Conservation (phyloP, 2,329 filamentous ascomycete species). For the Chaetothyriales sp. region DNA sequence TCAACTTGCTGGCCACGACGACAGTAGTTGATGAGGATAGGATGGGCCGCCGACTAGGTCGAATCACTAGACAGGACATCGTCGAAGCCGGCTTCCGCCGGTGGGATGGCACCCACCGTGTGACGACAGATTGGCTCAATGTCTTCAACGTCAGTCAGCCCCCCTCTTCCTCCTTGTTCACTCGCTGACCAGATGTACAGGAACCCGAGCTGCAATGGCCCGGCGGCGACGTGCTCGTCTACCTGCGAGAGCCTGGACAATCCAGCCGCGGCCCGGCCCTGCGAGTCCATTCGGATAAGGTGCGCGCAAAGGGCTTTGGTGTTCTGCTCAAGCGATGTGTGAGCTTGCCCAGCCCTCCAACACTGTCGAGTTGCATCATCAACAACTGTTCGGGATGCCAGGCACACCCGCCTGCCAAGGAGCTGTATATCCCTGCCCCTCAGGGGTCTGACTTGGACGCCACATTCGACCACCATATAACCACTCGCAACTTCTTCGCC, state of each 20-base stretch:
- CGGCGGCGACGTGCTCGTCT: slow-evolving; percentile 16
- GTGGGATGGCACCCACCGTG: slow-evolving; percentile 16
- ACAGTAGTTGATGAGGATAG: background rate
- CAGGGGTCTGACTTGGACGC: slow-evolving; percentile 10
- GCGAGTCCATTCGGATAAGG: slow-evolving; percentile 12
- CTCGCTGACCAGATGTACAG: slow-evolving; percentile 3
- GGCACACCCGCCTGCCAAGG: slow-evolving; percentile 7
- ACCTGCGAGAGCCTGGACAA: slow-evolving; percentile 16
- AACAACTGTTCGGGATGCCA: slow-evolving; percentile 14
- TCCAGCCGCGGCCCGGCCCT: slow-evolving; percentile 18
- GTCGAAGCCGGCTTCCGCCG: slow-evolving; percentile 16
- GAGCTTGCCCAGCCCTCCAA: slow-evolving; percentile 10
- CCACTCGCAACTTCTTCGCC: slow-evolving; percentile 18
- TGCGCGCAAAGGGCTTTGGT: slow-evolving; percentile 13
- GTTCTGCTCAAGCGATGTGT: slow-evolving; percentile 12
- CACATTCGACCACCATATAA: slow-evolving; percentile 15
- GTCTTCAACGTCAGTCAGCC: slow-evolving; percentile 12
- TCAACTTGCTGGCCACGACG: background rate
- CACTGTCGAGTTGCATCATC: slow-evolving; percentile 8
- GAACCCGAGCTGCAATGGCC: slow-evolving; percentile 18
- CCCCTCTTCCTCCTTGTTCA: background rate
- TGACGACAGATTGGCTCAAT: slow-evolving; percentile 17
- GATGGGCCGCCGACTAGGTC: slow-evolving; percentile 13
- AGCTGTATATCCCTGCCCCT: slow-evolving; percentile 17
- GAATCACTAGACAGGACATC: slow-evolving; percentile 15